phyloP scores from a whole-genome alignment of 23 red algal genomes.

The Cyanidiococcus yangmingshanensis region DNA sequence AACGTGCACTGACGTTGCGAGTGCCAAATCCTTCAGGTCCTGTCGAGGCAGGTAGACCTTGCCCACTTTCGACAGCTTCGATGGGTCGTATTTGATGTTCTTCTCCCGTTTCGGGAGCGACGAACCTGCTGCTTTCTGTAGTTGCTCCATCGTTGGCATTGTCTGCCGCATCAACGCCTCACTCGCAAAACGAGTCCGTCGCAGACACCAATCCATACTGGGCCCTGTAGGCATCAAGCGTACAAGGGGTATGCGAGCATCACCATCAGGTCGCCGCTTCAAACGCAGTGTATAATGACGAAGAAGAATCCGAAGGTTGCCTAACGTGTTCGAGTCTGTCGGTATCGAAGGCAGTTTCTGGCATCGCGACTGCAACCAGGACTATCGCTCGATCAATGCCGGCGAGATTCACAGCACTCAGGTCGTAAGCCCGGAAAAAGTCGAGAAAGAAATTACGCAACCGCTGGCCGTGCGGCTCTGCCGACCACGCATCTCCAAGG shows the following conservation, averaged over 20 bases:
- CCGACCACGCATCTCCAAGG: slow-evolving; percentile 44
- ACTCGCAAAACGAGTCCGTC: slow-evolving; percentile 58
- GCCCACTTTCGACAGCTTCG: neutral
- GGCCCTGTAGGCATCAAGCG: slow-evolving; percentile 53
- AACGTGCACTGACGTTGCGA: neutral
- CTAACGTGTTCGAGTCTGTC: neutral
- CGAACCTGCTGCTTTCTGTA: neutral
- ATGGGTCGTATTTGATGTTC: neutral
- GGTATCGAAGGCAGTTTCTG: neutral
- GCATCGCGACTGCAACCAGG: slow-evolving; percentile 24
- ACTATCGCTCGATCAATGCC: slow-evolving; percentile 78
- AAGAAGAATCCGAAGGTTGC: slow-evolving; percentile 32
- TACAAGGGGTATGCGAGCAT: slow-evolving; percentile 42
- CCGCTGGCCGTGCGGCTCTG: slow-evolving; percentile 2
- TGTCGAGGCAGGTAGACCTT: slow-evolving; percentile 11
- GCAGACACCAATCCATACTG: slow-evolving; percentile 40
- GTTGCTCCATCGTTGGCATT: neutral
- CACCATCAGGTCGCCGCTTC: slow-evolving; percentile 31
- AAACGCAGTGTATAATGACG: slow-evolving; percentile 61
- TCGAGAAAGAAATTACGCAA: slow-evolving; percentile 47
- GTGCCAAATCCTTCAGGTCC: neutral
- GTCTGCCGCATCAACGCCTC: slow-evolving; percentile 42
- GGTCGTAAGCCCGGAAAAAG: slow-evolving; percentile 61
- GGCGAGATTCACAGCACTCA: slow-evolving; percentile 35
- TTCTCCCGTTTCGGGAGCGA: neutral